These are phyloP conservation scores for Phytophthora rubi DNA, from an alignment of 352 stramenopile genomes.

Conservation along the genomic window DNA sequence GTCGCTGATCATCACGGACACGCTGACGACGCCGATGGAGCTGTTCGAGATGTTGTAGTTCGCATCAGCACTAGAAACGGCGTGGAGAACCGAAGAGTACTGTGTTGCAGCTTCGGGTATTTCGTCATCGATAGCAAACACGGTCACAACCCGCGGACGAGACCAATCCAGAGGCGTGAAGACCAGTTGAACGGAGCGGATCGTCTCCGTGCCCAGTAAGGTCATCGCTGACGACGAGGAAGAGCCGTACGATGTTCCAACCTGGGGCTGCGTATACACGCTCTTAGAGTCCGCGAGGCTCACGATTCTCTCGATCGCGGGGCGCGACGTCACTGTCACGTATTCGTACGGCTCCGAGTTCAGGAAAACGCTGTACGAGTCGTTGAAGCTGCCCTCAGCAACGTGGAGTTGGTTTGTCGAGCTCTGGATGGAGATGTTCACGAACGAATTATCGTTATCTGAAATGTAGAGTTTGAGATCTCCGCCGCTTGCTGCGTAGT, in stretches of 20 bases:
- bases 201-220: constrained; percentile 9
- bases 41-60: constrained; percentile 73
- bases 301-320: constrained; percentile 51
- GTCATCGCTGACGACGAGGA: constrained; percentile 28
- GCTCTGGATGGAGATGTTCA: constrained; percentile 62
- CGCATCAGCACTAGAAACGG: constrained; percentile 49
- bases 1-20: constrained; percentile 67
- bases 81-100: constrained; percentile 56
- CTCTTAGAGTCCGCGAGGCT: constrained; percentile 39
- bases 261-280: constrained; percentile 34
- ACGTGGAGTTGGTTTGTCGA: constrained; percentile 53
- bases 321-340: constrained; percentile 50
- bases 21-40: constrained; percentile 46
- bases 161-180: constrained; percentile 78
- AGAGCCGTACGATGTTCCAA: constrained; percentile 32
- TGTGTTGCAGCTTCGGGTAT: constrained; percentile 69
- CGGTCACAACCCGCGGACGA: constrained; percentile 41
- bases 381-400: constrained; percentile 79
- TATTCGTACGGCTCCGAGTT: constrained; percentile 72
- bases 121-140: constrained; percentile 69
- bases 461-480: constrained; percentile 52
- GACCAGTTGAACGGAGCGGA: constrained; percentile 48
- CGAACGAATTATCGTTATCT: constrained; percentile 69
- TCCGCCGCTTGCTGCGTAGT: constrained; percentile 39
- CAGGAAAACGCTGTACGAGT: constrained; percentile 68